phyloP scores from a whole-genome alignment of 2,329 filamentous ascomycete genomes.

The Cladosporium velox region DNA sequence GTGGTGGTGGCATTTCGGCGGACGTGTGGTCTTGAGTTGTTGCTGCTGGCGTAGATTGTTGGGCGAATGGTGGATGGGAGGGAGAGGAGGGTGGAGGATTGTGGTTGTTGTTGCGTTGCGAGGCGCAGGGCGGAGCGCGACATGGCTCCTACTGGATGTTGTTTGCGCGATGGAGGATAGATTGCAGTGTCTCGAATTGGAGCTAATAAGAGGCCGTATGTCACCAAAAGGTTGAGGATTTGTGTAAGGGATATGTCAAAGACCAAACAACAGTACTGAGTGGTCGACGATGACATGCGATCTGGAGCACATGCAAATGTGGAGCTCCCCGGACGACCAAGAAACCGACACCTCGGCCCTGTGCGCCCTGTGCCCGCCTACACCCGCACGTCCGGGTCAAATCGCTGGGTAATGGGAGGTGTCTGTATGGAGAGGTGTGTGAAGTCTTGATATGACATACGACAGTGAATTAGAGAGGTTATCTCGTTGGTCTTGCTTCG shows the following conservation, averaged over 20 bases:
- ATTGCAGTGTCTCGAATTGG: too few species aligned
- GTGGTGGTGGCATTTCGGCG: slow-evolving; percentile 28
- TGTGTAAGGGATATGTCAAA: not conserved
- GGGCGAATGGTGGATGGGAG: slow-evolving; percentile 33
- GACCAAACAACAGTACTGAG: not conserved
- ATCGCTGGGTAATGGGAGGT: not conserved
- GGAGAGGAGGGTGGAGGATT: slow-evolving; percentile 29
- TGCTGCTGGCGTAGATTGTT: slow-evolving; percentile 26
- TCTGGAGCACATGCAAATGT: not conserved
- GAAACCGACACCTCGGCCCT: not conserved
- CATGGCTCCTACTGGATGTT: not conserved
- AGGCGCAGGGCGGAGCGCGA: slow-evolving; percentile 16
- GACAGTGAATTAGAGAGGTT: not conserved
- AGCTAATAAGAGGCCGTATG: too few species aligned
- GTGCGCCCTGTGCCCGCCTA: not conserved
- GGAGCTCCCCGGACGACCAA: not conserved
- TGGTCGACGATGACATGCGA: not conserved
- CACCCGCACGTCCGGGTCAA: not conserved
- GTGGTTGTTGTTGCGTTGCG: slow-evolving; percentile 18
- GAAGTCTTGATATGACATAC: not conserved
- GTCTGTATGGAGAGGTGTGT: not conserved
- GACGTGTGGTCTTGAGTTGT: slow-evolving; percentile 26
- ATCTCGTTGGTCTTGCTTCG: not conserved
- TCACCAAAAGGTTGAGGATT: too few species aligned
- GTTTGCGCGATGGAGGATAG: too few species aligned